These are phyloP conservation scores for Flammula alnicola DNA, from an alignment of 1,284 basidiomycete species.

Conservation along the genomic window DNA sequence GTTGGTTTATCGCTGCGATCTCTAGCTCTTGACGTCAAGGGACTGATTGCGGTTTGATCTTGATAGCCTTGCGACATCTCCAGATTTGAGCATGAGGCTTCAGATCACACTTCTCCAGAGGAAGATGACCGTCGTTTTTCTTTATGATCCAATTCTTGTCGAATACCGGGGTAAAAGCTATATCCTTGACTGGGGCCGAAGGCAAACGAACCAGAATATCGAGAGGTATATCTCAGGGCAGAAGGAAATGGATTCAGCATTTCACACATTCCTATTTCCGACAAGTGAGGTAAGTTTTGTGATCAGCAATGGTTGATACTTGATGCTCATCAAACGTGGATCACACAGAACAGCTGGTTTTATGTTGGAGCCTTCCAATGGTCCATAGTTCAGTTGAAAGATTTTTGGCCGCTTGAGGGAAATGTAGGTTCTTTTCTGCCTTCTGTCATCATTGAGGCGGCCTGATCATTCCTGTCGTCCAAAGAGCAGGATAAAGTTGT, in stretches of 20 bases:
- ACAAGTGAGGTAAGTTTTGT: conserved; percentile 41
- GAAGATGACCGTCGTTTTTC: conserved; percentile 44
- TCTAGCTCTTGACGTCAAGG: background rate
- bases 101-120: conserved; percentile 29
- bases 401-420: conserved; percentile 43
- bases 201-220: conserved; percentile 35
- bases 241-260: conserved; percentile 30
- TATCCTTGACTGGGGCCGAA: conserved; percentile 56
- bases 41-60: background rate
- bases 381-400: conserved; percentile 30
- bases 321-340: conserved; percentile 3
- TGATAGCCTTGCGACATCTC: conserved; percentile 15
- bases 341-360: conserved; percentile 45
- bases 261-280: conserved; percentile 54
- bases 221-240: conserved; percentile 37
- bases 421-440: conserved; percentile 34
- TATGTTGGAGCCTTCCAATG: conserved; percentile 51
- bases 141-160: conserved; percentile 57
- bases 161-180: conserved; percentile 47
- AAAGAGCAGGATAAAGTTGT: conserved; percentile 39
- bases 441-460: background rate
- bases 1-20: no score
- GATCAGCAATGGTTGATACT: background rate
- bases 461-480: background rate
- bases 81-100: conserved; percentile 29